Evolutionary conservation across 2,329 filamentous ascomycete species (phyloP).

Genomic region (Lizonia empirigonia): DNA sequence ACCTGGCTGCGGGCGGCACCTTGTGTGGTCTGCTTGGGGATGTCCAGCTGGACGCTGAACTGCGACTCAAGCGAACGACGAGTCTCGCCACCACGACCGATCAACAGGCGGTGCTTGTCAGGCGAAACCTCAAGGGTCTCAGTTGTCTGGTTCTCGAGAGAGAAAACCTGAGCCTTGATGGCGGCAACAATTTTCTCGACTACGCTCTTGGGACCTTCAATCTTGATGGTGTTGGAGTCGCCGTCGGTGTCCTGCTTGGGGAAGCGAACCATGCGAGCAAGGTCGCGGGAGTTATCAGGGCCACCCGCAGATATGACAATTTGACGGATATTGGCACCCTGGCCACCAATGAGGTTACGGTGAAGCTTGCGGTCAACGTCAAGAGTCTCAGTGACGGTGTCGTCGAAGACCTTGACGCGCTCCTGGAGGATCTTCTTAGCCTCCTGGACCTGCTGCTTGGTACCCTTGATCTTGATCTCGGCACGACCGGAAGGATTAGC

Average conservation of each 20-base stretch:
- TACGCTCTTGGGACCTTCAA: constrained; percentile 82
- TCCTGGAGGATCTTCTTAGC: constrained; percentile 90
- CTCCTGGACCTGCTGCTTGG: constrained; percentile 85
- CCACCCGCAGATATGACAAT: constrained; percentile 89
- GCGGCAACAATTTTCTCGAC: constrained; percentile 87
- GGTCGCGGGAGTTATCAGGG: constrained; percentile 79
- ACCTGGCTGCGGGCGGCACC: constrained; percentile 82
- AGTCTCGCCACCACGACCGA: constrained; percentile 87
- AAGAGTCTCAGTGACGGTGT: constrained; percentile 82
- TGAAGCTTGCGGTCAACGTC: constrained; percentile 96
- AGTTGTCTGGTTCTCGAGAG: constrained; percentile 81
- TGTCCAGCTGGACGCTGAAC: constrained; percentile 85
- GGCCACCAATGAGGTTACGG: constrained; percentile 83
- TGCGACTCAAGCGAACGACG: constrained; percentile 84
- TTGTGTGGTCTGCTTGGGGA: constrained; percentile 73
- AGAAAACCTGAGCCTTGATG: constrained; percentile 80
- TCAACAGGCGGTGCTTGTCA: constrained; percentile 88
- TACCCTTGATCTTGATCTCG: constrained; percentile 90
- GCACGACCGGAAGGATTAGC: constrained; percentile 69
- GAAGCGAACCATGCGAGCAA: constrained; percentile 92
- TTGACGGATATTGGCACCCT: constrained; percentile 81
- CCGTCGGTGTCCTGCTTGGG: constrained; percentile 85
- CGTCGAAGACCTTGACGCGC: constrained; percentile 84
- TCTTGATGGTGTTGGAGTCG: constrained; percentile 77
- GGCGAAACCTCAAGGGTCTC: constrained; percentile 81